These are phyloP conservation scores for Phytophthora colocasiae DNA, from an alignment of 352 stramenopile genomes.

Conservation along the genomic window DNA sequence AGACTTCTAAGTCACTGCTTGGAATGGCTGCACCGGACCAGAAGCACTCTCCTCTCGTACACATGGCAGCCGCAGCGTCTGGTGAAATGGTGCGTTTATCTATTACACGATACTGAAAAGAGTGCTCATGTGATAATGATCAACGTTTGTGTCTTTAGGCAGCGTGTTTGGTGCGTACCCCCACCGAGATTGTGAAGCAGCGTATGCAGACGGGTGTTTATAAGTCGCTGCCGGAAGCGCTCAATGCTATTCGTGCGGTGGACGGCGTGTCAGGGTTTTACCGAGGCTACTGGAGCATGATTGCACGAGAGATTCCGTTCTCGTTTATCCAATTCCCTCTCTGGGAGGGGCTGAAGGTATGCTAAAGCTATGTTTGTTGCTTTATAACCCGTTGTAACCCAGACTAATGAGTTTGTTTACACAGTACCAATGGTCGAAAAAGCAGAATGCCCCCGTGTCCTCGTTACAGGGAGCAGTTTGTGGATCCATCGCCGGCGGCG, in stretches of 20 bases:
- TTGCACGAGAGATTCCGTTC: conserved; percentile 99
- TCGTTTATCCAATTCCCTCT: conserved; percentile 99
- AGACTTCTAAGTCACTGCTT: conserved; percentile 89
- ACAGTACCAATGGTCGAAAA: conserved; percentile 81
- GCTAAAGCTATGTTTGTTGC: not conserved
- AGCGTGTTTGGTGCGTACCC: conserved; percentile 98
- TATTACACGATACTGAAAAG: not conserved
- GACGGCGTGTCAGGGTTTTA: conserved; percentile 93
- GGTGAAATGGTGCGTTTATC: conserved; percentile 89
- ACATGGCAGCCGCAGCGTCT: conserved; percentile 95
- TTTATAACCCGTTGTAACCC: not conserved
- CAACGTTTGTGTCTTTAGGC: conserved; percentile 49
- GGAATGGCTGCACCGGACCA: conserved; percentile 58
- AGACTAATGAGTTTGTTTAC: conserved; percentile 13
- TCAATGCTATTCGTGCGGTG: conserved; percentile 82
- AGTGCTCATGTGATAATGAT: conserved; percentile 1
- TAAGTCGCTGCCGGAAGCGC: conserved; percentile 68
- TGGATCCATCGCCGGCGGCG: conserved; percentile 94
- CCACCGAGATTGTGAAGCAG: conserved; percentile 99
- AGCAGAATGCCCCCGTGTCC: conserved; percentile 81
- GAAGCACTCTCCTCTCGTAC: conserved; percentile 88
- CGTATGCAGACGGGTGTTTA: conserved; percentile 97
- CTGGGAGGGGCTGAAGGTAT: conserved; percentile 97
- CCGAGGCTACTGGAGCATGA: conserved; percentile 97
- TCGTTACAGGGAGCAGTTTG: conserved; percentile 95